A percentile compares a stretch with the other conserved stretches of the same genome.
Conservation (phyloP, 768 basidiomycete genomes). For the Mycena rosella region DNA sequence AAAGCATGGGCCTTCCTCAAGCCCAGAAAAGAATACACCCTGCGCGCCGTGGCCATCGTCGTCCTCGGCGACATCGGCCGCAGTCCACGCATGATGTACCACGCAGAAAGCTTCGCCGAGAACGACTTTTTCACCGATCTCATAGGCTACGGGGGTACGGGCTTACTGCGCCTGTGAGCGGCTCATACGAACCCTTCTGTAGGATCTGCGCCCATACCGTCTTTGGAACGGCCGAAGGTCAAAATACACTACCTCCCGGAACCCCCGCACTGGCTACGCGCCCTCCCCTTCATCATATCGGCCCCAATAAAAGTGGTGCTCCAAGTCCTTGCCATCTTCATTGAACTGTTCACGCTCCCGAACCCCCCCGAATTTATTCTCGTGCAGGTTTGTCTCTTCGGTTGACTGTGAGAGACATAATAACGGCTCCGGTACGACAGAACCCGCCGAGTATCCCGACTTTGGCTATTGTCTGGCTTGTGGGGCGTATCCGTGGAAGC, state of each 20-base stretch:
- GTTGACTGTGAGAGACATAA: background rate
- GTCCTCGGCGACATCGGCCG: slow-evolving; percentile 97
- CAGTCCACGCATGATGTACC: slow-evolving; percentile 99
- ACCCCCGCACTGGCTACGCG: slow-evolving; percentile 65
- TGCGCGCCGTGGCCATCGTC: slow-evolving; percentile 86
- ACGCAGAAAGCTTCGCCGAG: slow-evolving; percentile 91
- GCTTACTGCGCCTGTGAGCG: background rate
- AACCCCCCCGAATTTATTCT: slow-evolving; percentile 87
- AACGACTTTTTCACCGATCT: slow-evolving; percentile 82
- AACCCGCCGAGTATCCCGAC: slow-evolving; percentile 98
- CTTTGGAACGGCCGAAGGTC: slow-evolving; percentile 76
- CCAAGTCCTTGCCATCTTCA: slow-evolving; percentile 75
- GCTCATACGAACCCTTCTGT: slow-evolving; percentile 24
- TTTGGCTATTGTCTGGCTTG: slow-evolving; percentile 85
- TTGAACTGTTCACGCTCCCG: slow-evolving; percentile 69
- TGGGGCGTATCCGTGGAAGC: slow-evolving; percentile 74
- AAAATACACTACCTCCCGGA: slow-evolving; percentile 76
- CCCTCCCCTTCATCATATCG: slow-evolving; percentile 74
- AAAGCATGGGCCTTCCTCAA: slow-evolving; percentile 48
- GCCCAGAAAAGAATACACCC: slow-evolving; percentile 53
- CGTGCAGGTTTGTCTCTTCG: slow-evolving; percentile 77
- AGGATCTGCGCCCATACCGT: slow-evolving; percentile 86
- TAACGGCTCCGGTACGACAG: slow-evolving; percentile 52
- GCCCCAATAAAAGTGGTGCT: slow-evolving; percentile 86
- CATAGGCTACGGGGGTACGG: slow-evolving; percentile 87